A percentile compares a stretch with the other conserved stretches of the same genome.
Conservation (phyloP, 2,329 filamentous ascomycete species). For the Chaetomium sp. region DNA sequence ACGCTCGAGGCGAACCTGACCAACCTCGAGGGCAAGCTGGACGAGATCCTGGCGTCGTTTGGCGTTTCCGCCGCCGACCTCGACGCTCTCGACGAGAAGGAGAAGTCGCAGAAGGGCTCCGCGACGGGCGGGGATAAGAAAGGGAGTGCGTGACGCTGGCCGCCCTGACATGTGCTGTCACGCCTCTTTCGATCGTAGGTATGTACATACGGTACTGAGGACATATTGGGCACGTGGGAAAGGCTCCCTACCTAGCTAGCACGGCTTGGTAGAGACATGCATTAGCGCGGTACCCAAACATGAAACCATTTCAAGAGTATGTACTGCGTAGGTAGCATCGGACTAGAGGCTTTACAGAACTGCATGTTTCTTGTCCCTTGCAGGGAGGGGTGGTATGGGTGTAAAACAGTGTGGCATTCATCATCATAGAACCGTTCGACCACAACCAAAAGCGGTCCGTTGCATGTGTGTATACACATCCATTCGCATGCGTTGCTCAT, state of each 20-base stretch:
- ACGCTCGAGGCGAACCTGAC: constrained; percentile 56
- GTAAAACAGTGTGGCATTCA: constrained; percentile 5
- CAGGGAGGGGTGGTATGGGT: neutral
- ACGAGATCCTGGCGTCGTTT: constrained; percentile 55
- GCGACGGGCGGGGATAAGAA: constrained; percentile 1
- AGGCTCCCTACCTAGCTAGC: too few relatives aligned
- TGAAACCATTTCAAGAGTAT: neutral
- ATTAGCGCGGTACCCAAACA: neutral
- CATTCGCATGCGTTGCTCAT: constrained; percentile 1
- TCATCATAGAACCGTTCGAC: constrained; percentile 8
- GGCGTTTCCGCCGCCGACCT: constrained; percentile 38
- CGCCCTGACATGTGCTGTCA: neutral
- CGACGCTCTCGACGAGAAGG: constrained; percentile 15
- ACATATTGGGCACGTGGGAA: neutral
- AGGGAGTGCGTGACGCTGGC: neutral
- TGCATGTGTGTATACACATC: neutral
- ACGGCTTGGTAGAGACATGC: neutral
- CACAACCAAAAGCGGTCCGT: neutral
- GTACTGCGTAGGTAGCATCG: too few relatives aligned
- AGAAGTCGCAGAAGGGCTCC: neutral
- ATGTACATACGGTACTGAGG: neutral
- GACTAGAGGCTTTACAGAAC: too few relatives aligned
- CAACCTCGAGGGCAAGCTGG: constrained; percentile 57
- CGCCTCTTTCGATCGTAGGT: neutral
- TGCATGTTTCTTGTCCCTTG: neutral